Percentiles rank a stretch among this genome's conserved stretches.
Conservation (phyloP, 2,329 filamentous ascomycete species). For the Botrytis aclada region DNA sequence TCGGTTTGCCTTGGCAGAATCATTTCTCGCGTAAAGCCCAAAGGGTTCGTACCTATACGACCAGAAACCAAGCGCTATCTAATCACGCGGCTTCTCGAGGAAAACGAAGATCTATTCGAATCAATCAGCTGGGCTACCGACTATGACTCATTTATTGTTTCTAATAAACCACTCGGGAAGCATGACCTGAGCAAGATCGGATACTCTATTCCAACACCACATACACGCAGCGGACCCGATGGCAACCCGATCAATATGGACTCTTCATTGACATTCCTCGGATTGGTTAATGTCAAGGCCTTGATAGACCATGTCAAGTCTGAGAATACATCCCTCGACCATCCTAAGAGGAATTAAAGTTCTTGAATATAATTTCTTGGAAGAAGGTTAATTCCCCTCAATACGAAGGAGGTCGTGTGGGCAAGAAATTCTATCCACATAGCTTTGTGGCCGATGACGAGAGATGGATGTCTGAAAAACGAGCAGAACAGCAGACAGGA, state of each 20-base stretch:
- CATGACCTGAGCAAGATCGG: not conserved
- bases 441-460: not conserved
- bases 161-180: not conserved
- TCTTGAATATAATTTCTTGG: constrained; percentile 25
- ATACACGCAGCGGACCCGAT: not conserved
- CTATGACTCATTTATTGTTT: not conserved
- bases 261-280: not conserved
- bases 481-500: no score
- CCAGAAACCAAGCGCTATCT: constrained; percentile 1
- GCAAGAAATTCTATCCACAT: constrained; percentile 22
- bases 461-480: not conserved
- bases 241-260: not conserved
- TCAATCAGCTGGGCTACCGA: not conserved
- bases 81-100: not conserved
- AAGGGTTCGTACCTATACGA: not conserved
- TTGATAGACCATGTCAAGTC: not conserved
- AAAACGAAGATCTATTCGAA: not conserved
- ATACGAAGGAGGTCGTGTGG: constrained; percentile 8
- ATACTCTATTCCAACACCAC: not conserved
- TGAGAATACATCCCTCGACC: not conserved
- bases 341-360: constrained; percentile 4
- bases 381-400: constrained; percentile 12
- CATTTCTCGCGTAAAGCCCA: not conserved
- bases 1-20: not conserved
- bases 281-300: not conserved